Percentiles rank a stretch among this genome's conserved stretches.
Conservation (phyloP, 805 yeast species). For the Candida maltosa region DNA sequence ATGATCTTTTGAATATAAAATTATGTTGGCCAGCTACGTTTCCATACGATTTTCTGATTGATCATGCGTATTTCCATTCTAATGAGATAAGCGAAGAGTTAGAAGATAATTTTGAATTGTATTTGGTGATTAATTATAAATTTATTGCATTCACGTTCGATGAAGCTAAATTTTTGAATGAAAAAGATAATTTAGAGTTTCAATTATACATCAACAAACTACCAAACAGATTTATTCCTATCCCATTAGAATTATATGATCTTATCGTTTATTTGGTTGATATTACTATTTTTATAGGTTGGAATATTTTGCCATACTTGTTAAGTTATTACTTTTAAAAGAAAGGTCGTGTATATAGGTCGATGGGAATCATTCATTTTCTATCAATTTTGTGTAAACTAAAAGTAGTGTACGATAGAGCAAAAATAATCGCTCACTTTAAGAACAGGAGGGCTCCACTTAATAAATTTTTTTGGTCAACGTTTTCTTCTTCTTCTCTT, state of each 20-base stretch:
- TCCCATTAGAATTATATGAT: conserved; percentile 30
- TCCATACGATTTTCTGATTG: conserved; percentile 22
- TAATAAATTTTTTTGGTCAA: too few species aligned
- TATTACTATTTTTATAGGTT: conserved; percentile 14
- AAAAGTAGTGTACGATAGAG: too few species aligned
- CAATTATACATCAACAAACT: conserved; percentile 24
- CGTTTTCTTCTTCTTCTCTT: too few species aligned
- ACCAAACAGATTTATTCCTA: conserved; percentile 24
- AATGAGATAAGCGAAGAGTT: conserved; percentile 7
- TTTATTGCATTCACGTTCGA: conserved; percentile 20
- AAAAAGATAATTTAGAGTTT: conserved; percentile 14
- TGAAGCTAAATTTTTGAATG: conserved; percentile 5
- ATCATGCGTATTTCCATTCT: conserved; percentile 19
- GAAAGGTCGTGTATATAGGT: neutral
- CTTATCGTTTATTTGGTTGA: conserved; percentile 25
- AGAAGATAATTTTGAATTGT: conserved; percentile 17
- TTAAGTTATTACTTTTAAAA: neutral
- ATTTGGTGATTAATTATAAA: conserved; percentile 18
- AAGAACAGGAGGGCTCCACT: too few species aligned
- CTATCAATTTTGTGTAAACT: too few species aligned
- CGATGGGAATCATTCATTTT: neutral
- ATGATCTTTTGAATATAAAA: conserved; percentile 25
- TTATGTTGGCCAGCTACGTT: conserved; percentile 36
- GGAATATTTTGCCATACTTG: conserved; percentile 1
- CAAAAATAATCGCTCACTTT: too few species aligned